phyloP scores from a whole-genome alignment of 1,139 yeast species.

The Geotrichum australiense region DNA sequence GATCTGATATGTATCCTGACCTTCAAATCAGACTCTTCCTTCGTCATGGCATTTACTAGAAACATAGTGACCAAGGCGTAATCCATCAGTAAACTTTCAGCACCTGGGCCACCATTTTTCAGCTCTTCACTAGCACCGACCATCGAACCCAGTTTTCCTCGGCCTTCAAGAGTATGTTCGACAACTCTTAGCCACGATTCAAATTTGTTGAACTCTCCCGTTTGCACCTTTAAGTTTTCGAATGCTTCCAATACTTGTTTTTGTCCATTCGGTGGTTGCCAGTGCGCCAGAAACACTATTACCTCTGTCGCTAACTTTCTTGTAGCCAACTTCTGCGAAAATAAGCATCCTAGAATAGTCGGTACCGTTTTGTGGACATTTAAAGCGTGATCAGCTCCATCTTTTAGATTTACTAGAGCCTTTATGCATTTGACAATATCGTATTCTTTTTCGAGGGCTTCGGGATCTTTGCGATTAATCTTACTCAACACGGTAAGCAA shows the following conservation, averaged over 20 bases:
- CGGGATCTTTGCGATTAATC: conserved; percentile 36
- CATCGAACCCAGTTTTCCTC: conserved; percentile 81
- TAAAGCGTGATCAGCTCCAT: conserved; percentile 52
- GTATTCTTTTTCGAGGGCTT: conserved; percentile 49
- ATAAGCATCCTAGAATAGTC: conserved; percentile 53
- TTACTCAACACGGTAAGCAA: conserved; percentile 54
- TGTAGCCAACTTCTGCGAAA: conserved; percentile 61
- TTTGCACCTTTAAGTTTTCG: conserved; percentile 53
- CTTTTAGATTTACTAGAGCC: conserved; percentile 49
- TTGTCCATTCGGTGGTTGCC: conserved; percentile 49
- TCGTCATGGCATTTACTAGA: conserved; percentile 64
- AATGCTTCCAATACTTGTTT: conserved; percentile 58
- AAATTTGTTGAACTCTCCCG: conserved; percentile 60
- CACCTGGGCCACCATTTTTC: conserved; percentile 50
- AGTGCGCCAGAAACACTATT: conserved; percentile 48
- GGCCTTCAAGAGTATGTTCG: conserved; percentile 70
- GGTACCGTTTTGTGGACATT: conserved; percentile 46
- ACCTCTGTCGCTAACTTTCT: conserved; percentile 79
- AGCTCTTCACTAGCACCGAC: conserved; percentile 92
- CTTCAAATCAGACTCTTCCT: conserved; percentile 54
- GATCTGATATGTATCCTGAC: conserved; percentile 71
- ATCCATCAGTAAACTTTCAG: conserved; percentile 70
- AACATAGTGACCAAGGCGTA: conserved; percentile 75
- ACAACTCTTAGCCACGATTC: conserved; percentile 79
- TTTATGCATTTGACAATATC: conserved; percentile 57